Evolutionary conservation across 2,329 filamentous ascomycete genomes (phyloP).

Genomic region (Sporothrix inflata): DNA sequence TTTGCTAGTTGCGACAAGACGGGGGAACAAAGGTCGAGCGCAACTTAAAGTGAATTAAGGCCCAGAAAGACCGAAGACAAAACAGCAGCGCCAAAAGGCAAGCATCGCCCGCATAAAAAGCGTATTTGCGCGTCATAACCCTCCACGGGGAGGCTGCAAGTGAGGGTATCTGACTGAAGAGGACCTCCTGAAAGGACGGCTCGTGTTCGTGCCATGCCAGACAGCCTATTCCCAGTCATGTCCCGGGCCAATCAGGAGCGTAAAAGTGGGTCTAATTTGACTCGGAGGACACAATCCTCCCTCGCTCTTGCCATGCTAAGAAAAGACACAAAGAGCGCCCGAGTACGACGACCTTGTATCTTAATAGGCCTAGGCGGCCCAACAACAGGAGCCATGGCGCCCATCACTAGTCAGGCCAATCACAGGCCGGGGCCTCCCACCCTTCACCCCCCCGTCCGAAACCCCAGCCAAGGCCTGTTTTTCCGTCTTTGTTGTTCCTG

Average conservation of each 20-base stretch:
- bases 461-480: slow-evolving; percentile 31
- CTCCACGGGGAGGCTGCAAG: neutral
- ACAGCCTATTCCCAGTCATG: slow-evolving; percentile 22
- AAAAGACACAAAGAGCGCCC: slow-evolving; percentile 24
- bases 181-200: neutral
- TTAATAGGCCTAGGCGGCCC: neutral
- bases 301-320: slow-evolving; percentile 18
- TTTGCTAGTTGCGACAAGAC: neutral
- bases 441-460: slow-evolving; percentile 34
- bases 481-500: slow-evolving; percentile 19
- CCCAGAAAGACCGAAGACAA: neutral
- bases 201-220: slow-evolving; percentile 14
- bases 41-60: slow-evolving; percentile 11
- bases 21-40: neutral
- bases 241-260: slow-evolving; percentile 16
- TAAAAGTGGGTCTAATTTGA: slow-evolving; percentile 14
- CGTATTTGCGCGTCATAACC: neutral
- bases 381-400: neutral
- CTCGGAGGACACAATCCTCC: slow-evolving; percentile 4
- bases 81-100: neutral
- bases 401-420: slow-evolving; percentile 30
- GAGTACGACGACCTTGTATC: neutral
- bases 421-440: slow-evolving; percentile 6
- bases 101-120: neutral
- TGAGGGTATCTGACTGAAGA: neutral